These are phyloP conservation scores for Sarcocystis neurona DNA, from an alignment of 169 alveolate genomes.

Conservation along the genomic window DNA sequence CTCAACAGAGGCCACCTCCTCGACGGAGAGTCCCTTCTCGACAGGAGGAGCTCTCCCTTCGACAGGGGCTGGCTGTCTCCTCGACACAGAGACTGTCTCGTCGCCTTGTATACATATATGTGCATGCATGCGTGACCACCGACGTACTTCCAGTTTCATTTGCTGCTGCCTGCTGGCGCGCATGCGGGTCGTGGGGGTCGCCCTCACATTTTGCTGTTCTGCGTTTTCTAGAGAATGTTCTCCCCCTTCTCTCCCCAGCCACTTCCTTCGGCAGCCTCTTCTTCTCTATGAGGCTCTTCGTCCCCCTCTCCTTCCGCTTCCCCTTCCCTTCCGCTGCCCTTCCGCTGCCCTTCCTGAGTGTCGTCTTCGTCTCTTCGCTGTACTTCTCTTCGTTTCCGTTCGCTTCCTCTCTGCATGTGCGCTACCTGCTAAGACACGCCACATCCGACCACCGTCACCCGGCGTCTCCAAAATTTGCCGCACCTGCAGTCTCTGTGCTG, in stretches of 20 bases:
- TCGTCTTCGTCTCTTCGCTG: neutral
- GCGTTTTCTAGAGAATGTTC: neutral
- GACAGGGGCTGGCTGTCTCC: too few relatives aligned
- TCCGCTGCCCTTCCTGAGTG: neutral
- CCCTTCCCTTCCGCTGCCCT: neutral
- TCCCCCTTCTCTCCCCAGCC: neutral
- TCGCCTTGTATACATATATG: too few relatives aligned
- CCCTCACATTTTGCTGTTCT: neutral
- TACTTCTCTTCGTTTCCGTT: neutral
- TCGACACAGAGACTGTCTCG: too few relatives aligned
- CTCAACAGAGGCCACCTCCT: too few relatives aligned
- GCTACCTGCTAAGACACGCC: neutral
- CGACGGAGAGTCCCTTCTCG: too few relatives aligned
- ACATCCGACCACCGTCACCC: too few relatives aligned
- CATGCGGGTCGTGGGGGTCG: neutral
- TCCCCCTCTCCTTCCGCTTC: conserved; percentile 25
- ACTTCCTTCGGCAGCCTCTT: neutral
- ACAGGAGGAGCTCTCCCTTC: too few relatives aligned
- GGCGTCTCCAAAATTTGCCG: too few relatives aligned
- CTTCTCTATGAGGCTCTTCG: neutral
- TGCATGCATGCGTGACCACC: too few relatives aligned
- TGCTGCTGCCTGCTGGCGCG: neutral
- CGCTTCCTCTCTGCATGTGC: neutral
- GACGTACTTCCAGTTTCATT: neutral
- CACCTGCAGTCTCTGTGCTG: too few relatives aligned